phyloP scores from a whole-genome alignment of 164 flowering plant genomes.

The Kalanchoe fedtschenkoi region DNA sequence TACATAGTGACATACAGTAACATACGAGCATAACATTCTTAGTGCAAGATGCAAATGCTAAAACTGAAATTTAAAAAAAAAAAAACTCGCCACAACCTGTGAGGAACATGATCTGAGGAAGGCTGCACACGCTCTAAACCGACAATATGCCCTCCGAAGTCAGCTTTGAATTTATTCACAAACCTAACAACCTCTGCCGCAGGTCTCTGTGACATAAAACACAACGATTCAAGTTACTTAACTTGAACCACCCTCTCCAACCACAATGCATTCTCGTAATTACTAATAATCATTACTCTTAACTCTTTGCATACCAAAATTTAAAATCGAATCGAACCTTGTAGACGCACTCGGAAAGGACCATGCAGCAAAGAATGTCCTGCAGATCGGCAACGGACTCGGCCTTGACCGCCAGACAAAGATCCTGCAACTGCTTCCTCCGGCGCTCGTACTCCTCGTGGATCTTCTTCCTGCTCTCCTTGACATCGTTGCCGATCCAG shows the following conservation, averaged over 20 bases:
- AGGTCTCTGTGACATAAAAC: conserved; percentile 51
- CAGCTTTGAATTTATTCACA: conserved; percentile 89
- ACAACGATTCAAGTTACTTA: not conserved
- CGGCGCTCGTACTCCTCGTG: conserved; percentile 60
- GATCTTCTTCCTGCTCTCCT: conserved; percentile 51
- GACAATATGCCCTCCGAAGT: conserved; percentile 90
- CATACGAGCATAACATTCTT: not conserved
- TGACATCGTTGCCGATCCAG: conserved; percentile 30
- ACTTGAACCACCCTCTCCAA: not conserved
- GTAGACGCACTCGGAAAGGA: conserved; percentile 92
- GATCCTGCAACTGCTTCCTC: conserved; percentile 51
- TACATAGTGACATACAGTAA: no score
- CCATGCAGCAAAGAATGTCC: conserved; percentile 88
- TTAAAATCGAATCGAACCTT: conserved; percentile 50
- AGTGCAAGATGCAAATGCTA: not conserved
- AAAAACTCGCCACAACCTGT: conserved; percentile 44
- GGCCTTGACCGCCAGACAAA: conserved; percentile 66
- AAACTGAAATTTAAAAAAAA: not conserved
- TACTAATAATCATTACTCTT: no score
- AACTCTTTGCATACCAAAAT: no score
- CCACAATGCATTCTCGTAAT: not conserved
- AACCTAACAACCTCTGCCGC: conserved; percentile 73
- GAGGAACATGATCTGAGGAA: conserved; percentile 89
- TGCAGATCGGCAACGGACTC: conserved; percentile 79
- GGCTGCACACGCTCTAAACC: conserved; percentile 90